Conservation (phyloP, 768 basidiomycete species). For the Podaxis sp. region DNA sequence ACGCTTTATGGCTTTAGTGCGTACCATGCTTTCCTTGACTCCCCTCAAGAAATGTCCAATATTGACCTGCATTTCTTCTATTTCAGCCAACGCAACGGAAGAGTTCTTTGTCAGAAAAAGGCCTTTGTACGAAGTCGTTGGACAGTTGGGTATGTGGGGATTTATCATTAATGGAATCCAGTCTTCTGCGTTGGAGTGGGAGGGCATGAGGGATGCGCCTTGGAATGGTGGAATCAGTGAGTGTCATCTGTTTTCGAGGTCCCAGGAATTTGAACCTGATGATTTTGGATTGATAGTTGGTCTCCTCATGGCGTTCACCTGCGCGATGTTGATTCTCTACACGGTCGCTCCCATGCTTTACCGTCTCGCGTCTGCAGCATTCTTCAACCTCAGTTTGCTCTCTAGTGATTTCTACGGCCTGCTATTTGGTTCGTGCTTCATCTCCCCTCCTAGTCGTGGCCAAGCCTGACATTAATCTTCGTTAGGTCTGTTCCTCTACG, state of each 20-base stretch:
- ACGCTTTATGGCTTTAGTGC: slow-evolving; percentile 84
- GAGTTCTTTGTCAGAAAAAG: slow-evolving; percentile 80
- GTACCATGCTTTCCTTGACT: slow-evolving; percentile 24
- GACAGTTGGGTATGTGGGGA: slow-evolving; percentile 85
- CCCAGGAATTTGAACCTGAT: slow-evolving; percentile 1
- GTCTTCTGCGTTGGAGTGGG: slow-evolving; percentile 71
- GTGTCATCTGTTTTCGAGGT: slow-evolving; percentile 21
- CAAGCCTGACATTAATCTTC: slow-evolving; percentile 2
- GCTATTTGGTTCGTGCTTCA: slow-evolving; percentile 54
- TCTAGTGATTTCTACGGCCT: slow-evolving; percentile 88
- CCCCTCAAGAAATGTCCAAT: background rate
- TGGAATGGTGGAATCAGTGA: slow-evolving; percentile 75
- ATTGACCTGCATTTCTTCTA: background rate
- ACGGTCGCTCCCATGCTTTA: slow-evolving; percentile 85
- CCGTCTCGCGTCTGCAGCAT: slow-evolving; percentile 81
- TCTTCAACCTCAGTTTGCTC: slow-evolving; percentile 82
- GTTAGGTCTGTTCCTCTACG: slow-evolving; percentile 50
- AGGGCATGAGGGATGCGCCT: slow-evolving; percentile 56
- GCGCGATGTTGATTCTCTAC: slow-evolving; percentile 84
- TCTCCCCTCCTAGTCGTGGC: slow-evolving; percentile 17
- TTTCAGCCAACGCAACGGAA: slow-evolving; percentile 80
- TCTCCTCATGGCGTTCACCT: slow-evolving; percentile 34
- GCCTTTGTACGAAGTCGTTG: slow-evolving; percentile 86
- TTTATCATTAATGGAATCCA: slow-evolving; percentile 78
- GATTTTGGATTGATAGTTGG: slow-evolving; percentile 33